Conservation (phyloP, 1,139 yeast species). For the Pichia sp. region DNA sequence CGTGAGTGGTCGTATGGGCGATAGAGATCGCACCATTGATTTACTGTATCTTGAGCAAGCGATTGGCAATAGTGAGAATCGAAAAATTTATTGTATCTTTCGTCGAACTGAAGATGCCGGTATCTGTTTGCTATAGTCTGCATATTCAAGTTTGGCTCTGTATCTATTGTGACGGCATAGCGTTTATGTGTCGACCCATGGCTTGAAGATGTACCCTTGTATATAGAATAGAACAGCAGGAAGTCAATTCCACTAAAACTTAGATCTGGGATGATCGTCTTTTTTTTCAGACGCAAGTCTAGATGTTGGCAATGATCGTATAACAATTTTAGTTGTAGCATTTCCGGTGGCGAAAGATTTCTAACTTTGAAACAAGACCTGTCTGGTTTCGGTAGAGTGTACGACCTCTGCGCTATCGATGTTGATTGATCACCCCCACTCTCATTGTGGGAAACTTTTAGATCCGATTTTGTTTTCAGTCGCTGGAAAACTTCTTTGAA, state of each 20-base stretch:
- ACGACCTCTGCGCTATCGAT: neutral
- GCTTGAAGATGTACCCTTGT: neutral
- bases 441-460: neutral
- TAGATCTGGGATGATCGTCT: neutral
- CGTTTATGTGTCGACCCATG: neutral
- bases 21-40: constrained; percentile 32
- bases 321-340: neutral
- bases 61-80: neutral
- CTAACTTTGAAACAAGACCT: neutral
- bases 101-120: constrained; percentile 8
- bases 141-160: neutral
- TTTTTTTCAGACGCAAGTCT: neutral
- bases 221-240: constrained; percentile 4
- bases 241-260: constrained; percentile 6
- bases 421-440: neutral
- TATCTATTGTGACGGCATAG: constrained; percentile 3
- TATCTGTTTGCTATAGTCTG: neutral
- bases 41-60: constrained; percentile 3
- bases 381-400: neutral
- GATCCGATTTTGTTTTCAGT: neutral
- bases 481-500: constrained; percentile 11
- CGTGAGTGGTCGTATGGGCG: constrained; percentile 24
- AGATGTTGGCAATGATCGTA: neutral
- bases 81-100: constrained; percentile 19
- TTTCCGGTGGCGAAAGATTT: neutral